These are phyloP conservation scores for Harringtonia aguacate DNA, from an alignment of 2,329 filamentous ascomycete genomes.

Conservation along the genomic window DNA sequence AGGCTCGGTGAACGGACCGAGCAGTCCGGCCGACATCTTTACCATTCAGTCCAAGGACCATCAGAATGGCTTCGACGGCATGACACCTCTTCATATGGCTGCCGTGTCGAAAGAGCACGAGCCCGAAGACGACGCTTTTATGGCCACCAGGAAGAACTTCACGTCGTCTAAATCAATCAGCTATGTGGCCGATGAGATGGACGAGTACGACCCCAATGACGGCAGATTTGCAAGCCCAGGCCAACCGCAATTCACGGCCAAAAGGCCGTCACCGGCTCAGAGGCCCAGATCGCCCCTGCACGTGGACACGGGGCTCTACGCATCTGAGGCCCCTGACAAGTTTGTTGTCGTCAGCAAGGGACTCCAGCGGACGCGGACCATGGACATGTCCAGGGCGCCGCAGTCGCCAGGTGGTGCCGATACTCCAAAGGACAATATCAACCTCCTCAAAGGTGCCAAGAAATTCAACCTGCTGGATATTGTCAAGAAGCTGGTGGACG, in stretches of 20 bases:
- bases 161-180: too few relatives aligned
- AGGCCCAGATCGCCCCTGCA: too few relatives aligned
- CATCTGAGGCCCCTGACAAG: background rate
- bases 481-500: constrained; percentile 2
- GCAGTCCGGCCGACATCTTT: background rate
- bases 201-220: too few relatives aligned
- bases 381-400: background rate
- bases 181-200: too few relatives aligned
- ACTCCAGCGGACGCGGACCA: background rate
- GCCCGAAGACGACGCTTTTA: background rate
- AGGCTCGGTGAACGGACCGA: background rate
- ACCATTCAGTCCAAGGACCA: background rate
- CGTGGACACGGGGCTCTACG: too few relatives aligned
- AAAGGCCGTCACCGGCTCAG: too few relatives aligned
- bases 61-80: background rate
- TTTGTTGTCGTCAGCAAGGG: background rate
- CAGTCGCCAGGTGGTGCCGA: background rate
- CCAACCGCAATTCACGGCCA: too few relatives aligned
- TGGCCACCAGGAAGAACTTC: too few relatives aligned
- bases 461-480: background rate
- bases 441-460: background rate
- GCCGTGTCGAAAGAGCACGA: background rate
- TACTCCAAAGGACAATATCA: background rate
- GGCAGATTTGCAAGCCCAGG: too few relatives aligned
- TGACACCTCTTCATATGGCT: constrained; percentile 5